Evolutionary conservation across 768 basidiomycete genomes (phyloP).

Genomic region (Galerina marginata): DNA sequence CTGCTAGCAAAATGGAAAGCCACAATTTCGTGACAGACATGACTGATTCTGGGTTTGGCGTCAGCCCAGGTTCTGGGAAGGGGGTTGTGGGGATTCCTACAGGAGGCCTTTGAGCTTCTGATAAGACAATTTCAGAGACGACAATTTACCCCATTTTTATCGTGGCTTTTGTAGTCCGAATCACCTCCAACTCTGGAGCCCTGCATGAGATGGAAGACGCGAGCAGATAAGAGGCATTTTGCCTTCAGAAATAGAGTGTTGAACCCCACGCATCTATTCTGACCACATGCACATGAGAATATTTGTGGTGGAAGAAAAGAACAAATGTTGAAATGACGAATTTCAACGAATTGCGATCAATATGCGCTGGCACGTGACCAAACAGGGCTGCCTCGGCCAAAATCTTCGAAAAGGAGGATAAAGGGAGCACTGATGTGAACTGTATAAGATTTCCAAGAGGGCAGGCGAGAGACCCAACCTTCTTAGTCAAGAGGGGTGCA

Average conservation of each 20-base stretch:
- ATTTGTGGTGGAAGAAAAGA: background rate
- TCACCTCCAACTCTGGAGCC: background rate
- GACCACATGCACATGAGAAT: slow-evolving; percentile 11
- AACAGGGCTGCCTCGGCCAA: background rate
- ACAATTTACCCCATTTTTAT: background rate
- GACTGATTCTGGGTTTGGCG: background rate
- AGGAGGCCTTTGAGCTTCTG: background rate
- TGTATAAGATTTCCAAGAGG: background rate
- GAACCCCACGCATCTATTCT: slow-evolving; percentile 6
- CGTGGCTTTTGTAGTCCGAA: background rate
- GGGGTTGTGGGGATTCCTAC: background rate
- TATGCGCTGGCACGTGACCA: slow-evolving; percentile 3
- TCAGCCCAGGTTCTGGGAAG: background rate
- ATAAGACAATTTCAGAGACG: background rate
- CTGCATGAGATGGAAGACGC: slow-evolving; percentile 3
- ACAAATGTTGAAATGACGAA: background rate
- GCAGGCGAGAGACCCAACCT: too few species aligned
- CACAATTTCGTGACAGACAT: slow-evolving; percentile 13
- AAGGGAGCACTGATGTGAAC: background rate
- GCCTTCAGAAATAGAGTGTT: background rate
- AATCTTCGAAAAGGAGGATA: background rate
- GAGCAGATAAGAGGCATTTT: slow-evolving; percentile 4
- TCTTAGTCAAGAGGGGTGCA: too few species aligned
- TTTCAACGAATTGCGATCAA: slow-evolving; percentile 1
- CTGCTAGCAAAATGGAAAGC: slow-evolving; percentile 9